These are phyloP conservation scores for Papiliotrema flavescens DNA, from an alignment of 1,284 basidiomycete species.

Conservation along the genomic window DNA sequence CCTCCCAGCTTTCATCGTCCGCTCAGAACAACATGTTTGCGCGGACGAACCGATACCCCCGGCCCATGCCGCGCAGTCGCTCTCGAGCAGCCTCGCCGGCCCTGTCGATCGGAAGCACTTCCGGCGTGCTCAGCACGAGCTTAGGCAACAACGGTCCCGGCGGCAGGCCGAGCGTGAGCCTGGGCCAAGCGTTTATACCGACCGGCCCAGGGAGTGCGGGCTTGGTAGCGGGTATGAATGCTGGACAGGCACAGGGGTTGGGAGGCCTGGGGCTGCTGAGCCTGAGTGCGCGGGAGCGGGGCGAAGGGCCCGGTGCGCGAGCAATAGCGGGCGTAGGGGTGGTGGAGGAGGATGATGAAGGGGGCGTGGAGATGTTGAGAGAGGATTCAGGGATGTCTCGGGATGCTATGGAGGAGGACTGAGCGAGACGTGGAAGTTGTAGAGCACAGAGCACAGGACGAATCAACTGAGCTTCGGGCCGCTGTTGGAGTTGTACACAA, in stretches of 20 bases:
- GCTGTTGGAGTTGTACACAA: too few species aligned
- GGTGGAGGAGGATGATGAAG: too few species aligned
- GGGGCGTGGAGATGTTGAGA: too few species aligned
- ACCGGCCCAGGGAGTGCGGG: conserved; percentile 16
- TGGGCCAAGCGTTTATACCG: conserved; percentile 30
- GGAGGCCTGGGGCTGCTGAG: conserved; percentile 40
- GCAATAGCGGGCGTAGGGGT: too few species aligned
- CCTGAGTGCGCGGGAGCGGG: conserved; percentile 9
- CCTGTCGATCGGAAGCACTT: conserved; percentile 37
- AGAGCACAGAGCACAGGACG: too few species aligned
- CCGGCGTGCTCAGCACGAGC: conserved; percentile 27
- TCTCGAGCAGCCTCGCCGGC: conserved; percentile 41
- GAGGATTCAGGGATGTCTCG: too few species aligned
- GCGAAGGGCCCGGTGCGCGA: too few species aligned
- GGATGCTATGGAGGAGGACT: too few species aligned
- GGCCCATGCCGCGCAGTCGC: conserved; percentile 32
- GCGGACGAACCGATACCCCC: conserved; percentile 25
- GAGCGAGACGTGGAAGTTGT: too few species aligned
- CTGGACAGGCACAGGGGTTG: conserved; percentile 19
- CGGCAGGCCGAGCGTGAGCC: conserved; percentile 5
- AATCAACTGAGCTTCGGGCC: too few species aligned
- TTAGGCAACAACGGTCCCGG: conserved; percentile 18
- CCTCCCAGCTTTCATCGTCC: conserved; percentile 23
- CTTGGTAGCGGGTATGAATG: background rate
- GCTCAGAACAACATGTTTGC: background rate